Percentiles rank a stretch among this genome's conserved stretches.
phyloP scores from a whole-genome alignment of 169 alveolate species.

The Eimeria tenella region DNA sequence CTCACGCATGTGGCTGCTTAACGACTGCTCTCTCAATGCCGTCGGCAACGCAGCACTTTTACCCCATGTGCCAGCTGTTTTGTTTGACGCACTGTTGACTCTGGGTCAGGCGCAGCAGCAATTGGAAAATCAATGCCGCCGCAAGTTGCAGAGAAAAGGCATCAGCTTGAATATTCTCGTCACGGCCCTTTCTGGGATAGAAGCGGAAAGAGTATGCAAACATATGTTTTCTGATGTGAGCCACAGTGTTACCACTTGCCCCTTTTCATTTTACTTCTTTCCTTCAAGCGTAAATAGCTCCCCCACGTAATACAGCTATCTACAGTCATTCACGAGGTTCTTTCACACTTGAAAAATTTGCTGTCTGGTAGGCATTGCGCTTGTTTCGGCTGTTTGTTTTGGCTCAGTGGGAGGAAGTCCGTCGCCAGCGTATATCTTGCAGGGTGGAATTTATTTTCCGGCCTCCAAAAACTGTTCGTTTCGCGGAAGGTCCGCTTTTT shows the following conservation, averaged over 20 bases:
- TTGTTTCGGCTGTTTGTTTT: neutral
- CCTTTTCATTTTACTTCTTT: neutral
- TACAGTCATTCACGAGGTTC: neutral
- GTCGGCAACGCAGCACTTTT: neutral
- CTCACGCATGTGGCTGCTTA: neutral
- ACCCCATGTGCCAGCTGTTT: neutral
- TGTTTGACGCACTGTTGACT: neutral
- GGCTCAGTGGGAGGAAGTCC: conserved; percentile 58
- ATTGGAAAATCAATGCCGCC: conserved; percentile 19
- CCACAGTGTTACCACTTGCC: neutral
- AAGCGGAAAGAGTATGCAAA: neutral
- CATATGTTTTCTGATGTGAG: conserved; percentile 61
- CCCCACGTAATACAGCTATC: neutral
- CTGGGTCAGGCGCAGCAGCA: conserved; percentile 59
- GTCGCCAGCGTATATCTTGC: conserved; percentile 57
- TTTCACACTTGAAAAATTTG: neutral
- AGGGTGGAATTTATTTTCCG: conserved; percentile 66
- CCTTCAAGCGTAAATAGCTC: neutral
- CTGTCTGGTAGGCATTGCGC: no score
- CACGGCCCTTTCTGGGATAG: conserved; percentile 48
- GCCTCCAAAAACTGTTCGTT: neutral
- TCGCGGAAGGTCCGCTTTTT: conserved; percentile 19
- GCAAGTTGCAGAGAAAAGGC: conserved; percentile 15
- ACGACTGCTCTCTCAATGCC: no score
- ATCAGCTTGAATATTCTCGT: conserved; percentile 41